Evolutionary conservation across 371 early-diverging fungal genomes (phyloP).

Genomic region (Mucor circinelloides): DNA sequence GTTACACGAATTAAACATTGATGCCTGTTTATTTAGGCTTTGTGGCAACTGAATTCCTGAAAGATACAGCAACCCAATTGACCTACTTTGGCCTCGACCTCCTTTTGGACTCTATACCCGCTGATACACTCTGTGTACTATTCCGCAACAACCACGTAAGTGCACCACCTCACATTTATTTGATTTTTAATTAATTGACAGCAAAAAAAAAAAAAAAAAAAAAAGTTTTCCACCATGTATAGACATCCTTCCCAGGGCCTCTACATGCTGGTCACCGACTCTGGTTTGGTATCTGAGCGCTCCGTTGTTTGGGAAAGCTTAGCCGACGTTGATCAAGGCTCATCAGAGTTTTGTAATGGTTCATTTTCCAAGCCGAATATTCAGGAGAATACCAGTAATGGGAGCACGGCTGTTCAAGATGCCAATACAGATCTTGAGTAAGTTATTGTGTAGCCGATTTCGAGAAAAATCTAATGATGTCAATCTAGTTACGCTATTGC

Average conservation of each 20-base stretch:
- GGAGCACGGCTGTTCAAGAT: conserved; percentile 28
- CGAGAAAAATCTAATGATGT: background rate
- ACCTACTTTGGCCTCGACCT: conserved; percentile 77
- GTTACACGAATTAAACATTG: background rate
- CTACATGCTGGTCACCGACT: conserved; percentile 87
- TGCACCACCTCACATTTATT: background rate
- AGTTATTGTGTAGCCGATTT: conserved; percentile 5
- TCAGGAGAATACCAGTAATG: conserved; percentile 8
- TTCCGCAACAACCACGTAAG: conserved; percentile 93
- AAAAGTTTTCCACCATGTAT: conserved; percentile 85
- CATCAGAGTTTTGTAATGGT: conserved; percentile 69
- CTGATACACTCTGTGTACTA: conserved; percentile 69
- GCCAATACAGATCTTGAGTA: conserved; percentile 34
- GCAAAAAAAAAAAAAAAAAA: background rate
- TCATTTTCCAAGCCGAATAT: conserved; percentile 48
- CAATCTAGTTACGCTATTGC: conserved; percentile 21
- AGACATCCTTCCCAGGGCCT: conserved; percentile 66
- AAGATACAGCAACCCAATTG: conserved; percentile 79
- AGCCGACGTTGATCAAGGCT: conserved; percentile 66
- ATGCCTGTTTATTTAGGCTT: conserved; percentile 41
- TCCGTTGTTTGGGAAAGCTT: conserved; percentile 81
- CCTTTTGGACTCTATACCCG: conserved; percentile 65
- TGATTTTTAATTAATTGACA: background rate
- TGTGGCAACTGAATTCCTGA: conserved; percentile 67
- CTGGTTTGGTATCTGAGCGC: conserved; percentile 69